Base-by-base conservation (phyloP, 2,329 filamentous ascomycete genomes). In the Colletotrichum sp. region DNA sequence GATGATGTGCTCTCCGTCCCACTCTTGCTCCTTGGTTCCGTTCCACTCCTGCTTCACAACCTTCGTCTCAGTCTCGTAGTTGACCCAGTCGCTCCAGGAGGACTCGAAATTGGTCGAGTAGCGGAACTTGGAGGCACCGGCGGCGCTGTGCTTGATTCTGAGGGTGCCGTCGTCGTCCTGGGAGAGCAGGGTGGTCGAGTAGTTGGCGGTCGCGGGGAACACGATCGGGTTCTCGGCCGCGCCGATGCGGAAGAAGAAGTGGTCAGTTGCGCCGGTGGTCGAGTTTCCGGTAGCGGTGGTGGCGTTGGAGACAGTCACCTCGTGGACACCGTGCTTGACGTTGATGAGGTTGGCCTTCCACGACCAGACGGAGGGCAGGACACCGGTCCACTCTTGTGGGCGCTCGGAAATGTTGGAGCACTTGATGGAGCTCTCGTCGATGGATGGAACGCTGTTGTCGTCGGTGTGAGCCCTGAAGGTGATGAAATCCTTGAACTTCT, bases 51-150 rank as follows among this genome's bases (percentile, higher is more conserved):
- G 87, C 65, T 85, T 81, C 21, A 85, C 78, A 30, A 92, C 83
- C 18, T 86, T 87, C 9, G 90, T 90, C 7, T 86, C 87, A 39
- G 89, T 88, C 30, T 79, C 80, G 80, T 93, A 94, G 21, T 87
- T 82, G 24, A 85, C 81, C 92, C 92, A 94, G 5, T 89, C 81
- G 59, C 89, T 92, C 86, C 90, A 94, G 0, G 87, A 86, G 8
- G 88, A 90, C 18, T 90, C 91, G 86, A 90, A 94, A 71, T 91
- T 92, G 32, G 89, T 89, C n/a, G 90, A 91, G 80, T 92, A 93
- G 13, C 92, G 90, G 84, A 89, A 94, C 78, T 89, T 88, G 79
- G 92, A 89, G 10, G 92, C 92, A n/a, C 92, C 92, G 8, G 91
- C 84, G 5, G 92, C 92, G 71, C 87, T 87, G 79, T 93, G 92